Conservation (phyloP, 2,329 filamentous ascomycete species). For the Aspergillus quadrilineatus region DNA sequence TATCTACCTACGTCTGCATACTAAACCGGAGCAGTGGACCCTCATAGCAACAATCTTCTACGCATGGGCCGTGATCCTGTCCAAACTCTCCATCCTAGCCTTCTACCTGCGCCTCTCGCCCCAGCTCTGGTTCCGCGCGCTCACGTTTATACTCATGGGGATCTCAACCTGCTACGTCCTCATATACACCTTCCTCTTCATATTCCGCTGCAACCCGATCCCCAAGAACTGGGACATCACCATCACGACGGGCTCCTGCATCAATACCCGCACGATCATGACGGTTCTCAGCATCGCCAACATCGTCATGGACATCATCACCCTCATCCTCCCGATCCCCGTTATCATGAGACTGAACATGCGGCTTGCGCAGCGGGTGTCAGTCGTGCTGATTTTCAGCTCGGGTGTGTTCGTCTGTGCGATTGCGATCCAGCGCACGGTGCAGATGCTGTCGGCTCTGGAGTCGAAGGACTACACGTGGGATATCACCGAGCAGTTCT, state of each 20-base stretch:
- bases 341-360: constrained; percentile 2
- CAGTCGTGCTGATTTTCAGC: background rate
- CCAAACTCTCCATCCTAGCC: background rate
- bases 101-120: constrained; percentile 1
- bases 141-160: background rate
- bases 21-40: background rate
- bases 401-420: background rate
- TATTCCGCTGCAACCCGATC: background rate
- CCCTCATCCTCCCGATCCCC: background rate
- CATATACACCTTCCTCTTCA: background rate
- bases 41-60: background rate
- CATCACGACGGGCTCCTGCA: background rate
- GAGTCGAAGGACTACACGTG: background rate
- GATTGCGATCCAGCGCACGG: background rate
- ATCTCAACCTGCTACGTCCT: background rate
- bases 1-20: too few species aligned
- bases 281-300: background rate
- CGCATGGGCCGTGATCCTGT: background rate
- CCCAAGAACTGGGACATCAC: background rate
- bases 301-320: background rate
- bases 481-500: constrained; percentile 3
- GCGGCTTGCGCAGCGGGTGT: background rate
- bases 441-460: background rate
- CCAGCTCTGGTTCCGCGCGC: background rate
- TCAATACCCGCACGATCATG: constrained; percentile 1